Evolutionary conservation across 768 basidiomycete species (phyloP).

Genomic region (Favolaschia claudopus): DNA sequence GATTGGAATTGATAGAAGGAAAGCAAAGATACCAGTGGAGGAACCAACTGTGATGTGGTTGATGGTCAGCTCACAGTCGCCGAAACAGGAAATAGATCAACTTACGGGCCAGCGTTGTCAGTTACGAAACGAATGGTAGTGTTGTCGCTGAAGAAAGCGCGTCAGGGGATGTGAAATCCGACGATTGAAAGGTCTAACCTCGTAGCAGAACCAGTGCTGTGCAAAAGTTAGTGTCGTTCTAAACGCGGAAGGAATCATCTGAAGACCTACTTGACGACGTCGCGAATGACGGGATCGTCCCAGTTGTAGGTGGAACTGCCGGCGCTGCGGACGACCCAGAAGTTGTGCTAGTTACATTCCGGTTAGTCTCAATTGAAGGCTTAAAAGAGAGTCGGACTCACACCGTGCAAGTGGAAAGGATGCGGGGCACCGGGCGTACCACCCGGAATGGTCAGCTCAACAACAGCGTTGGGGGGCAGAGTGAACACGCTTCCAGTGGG

Average conservation of each 20-base stretch:
- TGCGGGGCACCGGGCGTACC: constrained; percentile 41
- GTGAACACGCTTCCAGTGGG: constrained; percentile 49
- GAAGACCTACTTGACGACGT: constrained; percentile 58
- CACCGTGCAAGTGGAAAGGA: constrained; percentile 41
- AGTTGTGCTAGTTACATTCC: constrained; percentile 37
- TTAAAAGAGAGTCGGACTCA: constrained; percentile 33
- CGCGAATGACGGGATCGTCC: constrained; percentile 57
- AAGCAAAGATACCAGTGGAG: no score
- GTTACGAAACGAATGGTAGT: constrained; percentile 70
- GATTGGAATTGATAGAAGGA: no score
- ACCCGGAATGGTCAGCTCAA: constrained; percentile 55
- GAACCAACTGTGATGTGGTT: background rate
- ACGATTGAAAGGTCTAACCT: constrained; percentile 9
- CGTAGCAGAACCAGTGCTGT: constrained; percentile 41
- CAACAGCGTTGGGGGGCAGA: constrained; percentile 49
- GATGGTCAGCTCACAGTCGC: background rate
- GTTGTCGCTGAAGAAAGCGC: constrained; percentile 35
- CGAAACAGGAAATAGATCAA: constrained; percentile 21
- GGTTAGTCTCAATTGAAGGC: background rate
- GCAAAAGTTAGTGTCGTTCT: constrained; percentile 56
- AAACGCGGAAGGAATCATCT: background rate
- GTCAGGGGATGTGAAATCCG: no score
- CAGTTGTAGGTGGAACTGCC: constrained; percentile 50
- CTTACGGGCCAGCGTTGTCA: constrained; percentile 74
- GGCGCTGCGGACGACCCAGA: constrained; percentile 52